Base-by-base conservation (phyloP, 352 stramenopile genomes). In the Pythium myriotylum region DNA sequence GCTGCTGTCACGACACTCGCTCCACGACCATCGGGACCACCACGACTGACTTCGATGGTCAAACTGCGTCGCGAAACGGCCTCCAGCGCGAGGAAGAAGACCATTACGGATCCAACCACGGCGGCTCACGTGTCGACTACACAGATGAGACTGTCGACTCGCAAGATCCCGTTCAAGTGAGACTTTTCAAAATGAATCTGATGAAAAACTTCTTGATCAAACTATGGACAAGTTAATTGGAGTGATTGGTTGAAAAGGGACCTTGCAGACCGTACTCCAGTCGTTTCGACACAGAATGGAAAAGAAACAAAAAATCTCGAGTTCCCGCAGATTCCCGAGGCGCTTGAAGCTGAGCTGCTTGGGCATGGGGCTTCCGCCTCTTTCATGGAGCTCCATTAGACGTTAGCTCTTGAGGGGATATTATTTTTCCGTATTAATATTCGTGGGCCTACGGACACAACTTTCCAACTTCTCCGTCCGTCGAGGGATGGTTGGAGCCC, bases 31-130 rank as follows among this genome's bases (percentile, higher is more conserved):
- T 24, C 45, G 9, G 26, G 35, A 4, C 16, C 58, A 8, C 20
- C 19, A 5, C 49, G 62, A 1, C 22, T 63, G 5, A 68, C 45
- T 12, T 62, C 64, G 10, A 51, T 73, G 26, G 63, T 84, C 35
- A 84, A 86, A 49, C 68, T 82, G 32, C 65, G 79, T 20, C 70
- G 73, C 5, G 76, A 88, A 64, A 86, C 74, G 2, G 68, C 79
- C 19, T 86, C 76, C 16, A 86, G 74, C 29, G 58, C 69, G 19
- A 58, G 86, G 17, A 86, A 85, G 69, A 86, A 86, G 58, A 68
- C 72, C 2, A 26, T 62, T 0, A 29, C 9, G 5, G 22, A 32
- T 10, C 41, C n/a, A n/a, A 16, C 29, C 4, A 24, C 43, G n/a
- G 33, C 39, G 42, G 32, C 40, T 13, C 22, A 20, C 23, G 35